Percentiles rank a stretch among this genome's conserved stretches.
Conservation (phyloP, 192 early-diverging fungal species). For the Neocallimastix lanati region DNA sequence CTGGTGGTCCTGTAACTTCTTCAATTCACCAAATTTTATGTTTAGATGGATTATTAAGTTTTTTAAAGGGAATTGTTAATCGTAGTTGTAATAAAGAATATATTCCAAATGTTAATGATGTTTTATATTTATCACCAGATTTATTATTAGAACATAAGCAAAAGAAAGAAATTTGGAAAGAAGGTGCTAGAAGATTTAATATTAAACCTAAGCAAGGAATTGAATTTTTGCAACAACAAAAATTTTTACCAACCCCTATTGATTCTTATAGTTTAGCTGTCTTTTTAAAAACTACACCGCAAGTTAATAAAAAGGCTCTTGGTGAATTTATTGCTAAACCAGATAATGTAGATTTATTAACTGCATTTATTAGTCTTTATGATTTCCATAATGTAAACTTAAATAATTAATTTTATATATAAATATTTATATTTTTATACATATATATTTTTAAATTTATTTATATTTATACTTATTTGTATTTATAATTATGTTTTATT, state of each 20-base stretch:
- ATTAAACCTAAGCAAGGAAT: constrained; percentile 71
- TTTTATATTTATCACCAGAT: constrained; percentile 3
- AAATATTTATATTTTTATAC: neutral
- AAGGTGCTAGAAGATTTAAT: constrained; percentile 70
- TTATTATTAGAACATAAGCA: constrained; percentile 24
- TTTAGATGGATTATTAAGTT: constrained; percentile 52
- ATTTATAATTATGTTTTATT: no score
- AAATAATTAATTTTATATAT: no score
- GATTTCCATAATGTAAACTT: constrained; percentile 63
- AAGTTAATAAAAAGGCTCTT: constrained; percentile 66
- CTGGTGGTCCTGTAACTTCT: constrained; percentile 26
- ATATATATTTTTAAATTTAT: no score
- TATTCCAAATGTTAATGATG: neutral
- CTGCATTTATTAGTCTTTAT: constrained; percentile 65
- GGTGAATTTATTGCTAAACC: constrained; percentile 83
- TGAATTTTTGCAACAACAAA: constrained; percentile 47
- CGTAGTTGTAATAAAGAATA: constrained; percentile 10
- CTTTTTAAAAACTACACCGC: constrained; percentile 64
- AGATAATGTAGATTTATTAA: constrained; percentile 64
- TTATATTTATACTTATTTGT: no score
- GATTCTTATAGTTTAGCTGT: constrained; percentile 38
- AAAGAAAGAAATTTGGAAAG: constrained; percentile 61
- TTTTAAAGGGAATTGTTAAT: constrained; percentile 50
- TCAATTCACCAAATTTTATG: constrained; percentile 40
- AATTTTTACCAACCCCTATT: constrained; percentile 23